A percentile compares a stretch with the other conserved stretches of the same genome.
Evolutionary conservation across 768 basidiomycete genomes (phyloP).

Genomic region (Tricholoma hemisulphureum): DNA sequence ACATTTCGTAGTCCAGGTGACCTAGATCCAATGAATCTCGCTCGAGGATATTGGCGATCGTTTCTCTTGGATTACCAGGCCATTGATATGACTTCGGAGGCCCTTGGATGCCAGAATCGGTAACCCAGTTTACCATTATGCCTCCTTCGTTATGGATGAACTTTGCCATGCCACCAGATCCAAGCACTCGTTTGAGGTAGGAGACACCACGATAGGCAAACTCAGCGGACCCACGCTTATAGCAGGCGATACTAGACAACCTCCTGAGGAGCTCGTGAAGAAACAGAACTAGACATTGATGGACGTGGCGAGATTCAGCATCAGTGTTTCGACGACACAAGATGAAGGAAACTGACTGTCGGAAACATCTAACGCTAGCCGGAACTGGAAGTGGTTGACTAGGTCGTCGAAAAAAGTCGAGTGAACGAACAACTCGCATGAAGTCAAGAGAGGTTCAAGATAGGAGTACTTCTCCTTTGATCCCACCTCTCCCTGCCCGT

Average conservation of each 20-base stretch:
- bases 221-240: slow-evolving; percentile 13
- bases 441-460: slow-evolving; percentile 2
- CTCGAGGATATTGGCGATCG: slow-evolving; percentile 6
- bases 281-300: slow-evolving; percentile 12
- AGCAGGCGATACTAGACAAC: slow-evolving; percentile 15
- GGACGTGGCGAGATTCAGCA: not conserved
- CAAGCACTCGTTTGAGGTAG: slow-evolving; percentile 15
- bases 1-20: slow-evolving; percentile 6
- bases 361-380: not conserved
- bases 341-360: not conserved
- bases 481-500: not conserved
- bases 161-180: slow-evolving; percentile 9
- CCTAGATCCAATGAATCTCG: slow-evolving; percentile 10
- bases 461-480: slow-evolving; percentile 2
- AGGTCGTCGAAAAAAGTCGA: slow-evolving; percentile 14
- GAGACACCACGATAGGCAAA: slow-evolving; percentile 15
- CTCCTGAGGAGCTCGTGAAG: slow-evolving; percentile 16
- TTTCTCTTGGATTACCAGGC: slow-evolving; percentile 9
- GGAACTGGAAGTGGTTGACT: slow-evolving; percentile 4
- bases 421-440: slow-evolving; percentile 5
- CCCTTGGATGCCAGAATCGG: not conserved
- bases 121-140: slow-evolving; percentile 12
- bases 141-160: slow-evolving; percentile 15
- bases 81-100: slow-evolving; percentile 9
- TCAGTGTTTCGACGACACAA: not conserved